Evolutionary conservation across 495 filamentous ascomycete genomes (phyloP), one percentile per base, ranked within the genome.

Genomic region (Achaetomiella virescens): DNA sequence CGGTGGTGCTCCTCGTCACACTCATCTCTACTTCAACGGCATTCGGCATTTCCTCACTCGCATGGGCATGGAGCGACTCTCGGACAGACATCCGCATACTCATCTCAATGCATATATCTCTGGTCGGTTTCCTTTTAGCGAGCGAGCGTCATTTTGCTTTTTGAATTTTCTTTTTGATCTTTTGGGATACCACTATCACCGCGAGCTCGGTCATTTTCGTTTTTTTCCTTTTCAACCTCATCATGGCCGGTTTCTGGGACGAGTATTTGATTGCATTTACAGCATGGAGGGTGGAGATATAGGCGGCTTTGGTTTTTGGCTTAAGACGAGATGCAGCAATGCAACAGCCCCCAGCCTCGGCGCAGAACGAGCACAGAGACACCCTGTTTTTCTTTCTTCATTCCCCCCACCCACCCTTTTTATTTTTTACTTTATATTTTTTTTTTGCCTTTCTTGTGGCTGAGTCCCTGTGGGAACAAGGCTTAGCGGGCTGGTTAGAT

Each of bases 321-420:
- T 65, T 61, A 48, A 66, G 72, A 70, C 64, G 70, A 75, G 60
- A 75, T 65, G 75, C 75, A 78, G 75, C 75, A 74, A 78, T 78
- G 75, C 75, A 76, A 37, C n/a, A n/a, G n/a, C 52, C 67, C 67
- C 66, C 55, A 66, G 58, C 63, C 69, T 72, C 67, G 68, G 72
- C 65, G 64, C 17, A 73, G 64, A 66, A 68, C 72, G 68, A 67
- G 72, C 18, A 12, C 27, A 75, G 68, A 68, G 70, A 68, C 66
- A 55, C 55, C 45, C 55, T 62, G 52, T 61, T 61, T 62, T 35
- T 46, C 54, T 60, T 54, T 46, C 45, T 60, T 33, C 42, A 37
- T 46, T 59, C 55, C 51, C 52, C 33, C 25, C 27, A 49, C 38
- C 47, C 48, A 55, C 49, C 53, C 50, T 52, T 42, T 51, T 29